Evolutionary conservation across 192 early-diverging fungal species (phyloP), one percentile per base, ranked within the genome.

Genomic region (Pilobolus umbonatus): DNA sequence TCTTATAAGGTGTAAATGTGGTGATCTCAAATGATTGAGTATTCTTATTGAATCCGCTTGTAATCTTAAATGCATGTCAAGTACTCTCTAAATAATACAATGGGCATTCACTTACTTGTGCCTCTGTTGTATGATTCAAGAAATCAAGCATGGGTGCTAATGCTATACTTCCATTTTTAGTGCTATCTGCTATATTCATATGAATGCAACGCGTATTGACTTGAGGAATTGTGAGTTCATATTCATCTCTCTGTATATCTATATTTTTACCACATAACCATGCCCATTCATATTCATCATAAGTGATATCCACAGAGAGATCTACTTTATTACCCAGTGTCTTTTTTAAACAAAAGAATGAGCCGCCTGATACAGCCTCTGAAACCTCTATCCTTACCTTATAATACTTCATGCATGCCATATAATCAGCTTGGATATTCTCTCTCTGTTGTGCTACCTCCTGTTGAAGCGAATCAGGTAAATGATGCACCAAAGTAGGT

Each of bases 61-160:
- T 72, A 21, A 77, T 78, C 77, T 79, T 58, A 17, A 45, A 53
- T 14, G 31, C 21, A 21, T 22, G 1, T 10, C 30, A 15, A 10
- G 29, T n/a, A 39, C 25, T 52, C 49, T 11, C 4, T 42, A 36
- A 10, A 21, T 17, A 25, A 1, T 25, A 38, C 11, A 9, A 35
- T 56, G 6, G 30, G 6, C 31, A 19, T 15, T 47, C n/a, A n/a
- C n/a, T 47, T 62, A 83, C 79, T 53, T 76, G 74, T 30, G 83
- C 85, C 21, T 75, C 65, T 19, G 59, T 64, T 34, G 75, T 78
- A 75, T 90, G 88, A 64, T 90, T 90, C 36, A 90, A 79, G 17
- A 90, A 80, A 73, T 90, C 88, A 11, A 90, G 72, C 50, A 88
- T 71, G 4, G 88, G 88, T 28, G 88, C 88, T 35, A 90, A 67